Percentiles rank a stretch among this genome's conserved stretches.
These are phyloP conservation scores for Pseudopithomyces chartarum DNA, from an alignment of 2,329 filamentous ascomycete species.

Conservation along the genomic window DNA sequence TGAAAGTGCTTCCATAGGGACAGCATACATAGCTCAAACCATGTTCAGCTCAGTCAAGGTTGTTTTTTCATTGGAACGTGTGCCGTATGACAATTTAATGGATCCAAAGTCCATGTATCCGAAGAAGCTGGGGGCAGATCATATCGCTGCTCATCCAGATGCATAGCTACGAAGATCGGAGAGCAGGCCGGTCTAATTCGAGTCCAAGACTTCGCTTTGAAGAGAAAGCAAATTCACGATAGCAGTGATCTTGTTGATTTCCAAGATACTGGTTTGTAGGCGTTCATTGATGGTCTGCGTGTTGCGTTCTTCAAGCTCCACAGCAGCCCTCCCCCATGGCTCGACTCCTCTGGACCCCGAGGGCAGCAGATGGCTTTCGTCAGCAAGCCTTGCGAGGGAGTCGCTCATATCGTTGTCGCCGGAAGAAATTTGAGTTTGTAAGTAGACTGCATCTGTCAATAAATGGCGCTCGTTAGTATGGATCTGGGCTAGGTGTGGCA, in stretches of 20 bases:
- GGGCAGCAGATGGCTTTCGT: conserved; percentile 45
- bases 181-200: neutral
- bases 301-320: conserved; percentile 25
- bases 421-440: conserved; percentile 36
- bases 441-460: conserved; percentile 40
- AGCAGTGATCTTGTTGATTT: conserved; percentile 27
- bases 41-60: neutral
- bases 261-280: conserved; percentile 27
- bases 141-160: too few species aligned
- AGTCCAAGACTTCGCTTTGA: conserved; percentile 31
- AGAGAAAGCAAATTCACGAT: conserved; percentile 37
- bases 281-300: conserved; percentile 21
- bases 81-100: neutral
- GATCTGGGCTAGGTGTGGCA: conserved; percentile 31
- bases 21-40: neutral
- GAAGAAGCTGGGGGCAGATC: neutral
- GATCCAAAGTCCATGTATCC: neutral
- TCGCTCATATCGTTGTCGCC: conserved; percentile 36
- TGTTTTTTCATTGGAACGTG: neutral
- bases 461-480: conserved; percentile 36
- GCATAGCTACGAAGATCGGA: too few species aligned
- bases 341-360: conserved; percentile 34
- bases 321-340: conserved; percentile 32
- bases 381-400: conserved; percentile 39
- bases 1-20: neutral